Evolutionary conservation across 345 rosid genomes (phyloP), one percentile per base, ranked within the genome.

Genomic region (Brassica carinata): DNA sequence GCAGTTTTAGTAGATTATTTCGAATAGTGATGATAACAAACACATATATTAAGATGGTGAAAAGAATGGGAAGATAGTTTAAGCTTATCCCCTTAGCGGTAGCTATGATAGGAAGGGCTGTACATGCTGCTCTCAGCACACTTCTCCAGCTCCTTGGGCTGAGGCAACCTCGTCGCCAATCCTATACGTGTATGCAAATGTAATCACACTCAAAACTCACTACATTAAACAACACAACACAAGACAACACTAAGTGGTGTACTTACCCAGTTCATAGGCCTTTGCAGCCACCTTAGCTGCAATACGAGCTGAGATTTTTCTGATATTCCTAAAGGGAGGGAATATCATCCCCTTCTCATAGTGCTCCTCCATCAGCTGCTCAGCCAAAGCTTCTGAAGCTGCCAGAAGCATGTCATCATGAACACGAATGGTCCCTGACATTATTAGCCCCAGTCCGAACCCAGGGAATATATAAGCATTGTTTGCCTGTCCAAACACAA

Each of bases 281-380:
- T 53, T 53, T 2, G 58, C 58, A 53, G 58, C 58, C 58, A 53
- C 58, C 7, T 5, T 53, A n/a, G 58, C 58, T 53, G 58, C 58
- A 53, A 53, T 53, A 53, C 58, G 58, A 53, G 58, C 58, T 53
- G 58, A 53, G 58, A 53, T 53, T 53, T 53, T 53, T 53, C 58
- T 53, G 17, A 53, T 53, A 53, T 53, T 53, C 58, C 58, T 53
- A 1, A 53, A 53, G 3, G 58, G 58, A n/a, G 58, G 58, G 58
- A 53, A 53, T n/a, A 53, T 53, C 58, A 53, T 53, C 58, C 58
- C 58, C 19, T 53, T 53, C 58, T 53, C 58, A n/a, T 53, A 53
- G 58, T 53, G 58, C 58, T 53, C 58, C 19, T 53, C 58, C 58
- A 5, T 53, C 3, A 53, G 58, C 15, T 53, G 58, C 18, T 53